These are phyloP conservation scores for Fraxinus floribunda DNA, from an alignment of 305 asterid species.

Conservation along the genomic window DNA sequence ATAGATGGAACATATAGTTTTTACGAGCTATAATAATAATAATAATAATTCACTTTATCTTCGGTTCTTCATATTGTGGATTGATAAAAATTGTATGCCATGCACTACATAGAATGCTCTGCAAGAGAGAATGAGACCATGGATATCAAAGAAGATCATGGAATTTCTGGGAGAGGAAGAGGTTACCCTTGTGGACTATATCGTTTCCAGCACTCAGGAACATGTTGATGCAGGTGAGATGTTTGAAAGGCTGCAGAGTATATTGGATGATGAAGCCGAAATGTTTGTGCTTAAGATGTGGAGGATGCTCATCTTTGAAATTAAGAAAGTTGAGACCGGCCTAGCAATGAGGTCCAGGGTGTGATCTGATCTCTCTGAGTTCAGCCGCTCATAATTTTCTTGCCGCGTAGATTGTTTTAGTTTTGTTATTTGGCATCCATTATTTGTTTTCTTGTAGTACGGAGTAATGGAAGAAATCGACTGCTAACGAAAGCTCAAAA, in stretches of 20 bases:
- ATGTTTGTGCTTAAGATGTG: conserved; percentile 99
- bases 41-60: neutral
- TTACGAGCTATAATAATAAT: neutral
- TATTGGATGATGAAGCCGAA: conserved; percentile 97
- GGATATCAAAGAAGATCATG: conserved; percentile 93
- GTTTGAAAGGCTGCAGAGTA: conserved; percentile 88
- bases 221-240: conserved; percentile 87
- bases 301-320: conserved; percentile 99
- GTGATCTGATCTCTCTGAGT: conserved; percentile 31
- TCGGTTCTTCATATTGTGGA: neutral
- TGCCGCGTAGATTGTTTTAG: neutral
- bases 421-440: neutral
- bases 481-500: neutral
- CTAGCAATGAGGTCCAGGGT: conserved; percentile 53
- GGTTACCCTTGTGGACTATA: conserved; percentile 81
- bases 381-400: conserved; percentile 8
- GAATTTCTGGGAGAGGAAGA: conserved; percentile 97
- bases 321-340: conserved; percentile 93
- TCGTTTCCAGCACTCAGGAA: conserved; percentile 86
- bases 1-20: neutral
- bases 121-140: conserved; percentile 88
- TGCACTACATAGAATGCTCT: conserved; percentile 58
- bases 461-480: neutral
- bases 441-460: neutral
- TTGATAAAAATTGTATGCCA: conserved; percentile 6